phyloP scores from a whole-genome alignment of 768 basidiomycete genomes.

The Kwoniella sp. region DNA sequence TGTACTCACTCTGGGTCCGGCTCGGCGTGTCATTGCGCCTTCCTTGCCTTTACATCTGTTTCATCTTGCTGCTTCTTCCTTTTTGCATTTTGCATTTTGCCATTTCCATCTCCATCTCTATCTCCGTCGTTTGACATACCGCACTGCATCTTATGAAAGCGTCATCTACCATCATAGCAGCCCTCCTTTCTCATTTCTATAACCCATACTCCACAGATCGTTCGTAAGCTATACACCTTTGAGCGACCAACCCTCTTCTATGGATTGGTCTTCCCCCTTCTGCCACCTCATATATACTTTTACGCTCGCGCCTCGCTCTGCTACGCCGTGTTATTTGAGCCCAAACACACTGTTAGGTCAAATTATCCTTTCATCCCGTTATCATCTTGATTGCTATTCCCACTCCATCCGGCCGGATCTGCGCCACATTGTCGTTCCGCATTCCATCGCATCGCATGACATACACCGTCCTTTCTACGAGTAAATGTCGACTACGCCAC shows the following conservation, averaged over 20 bases:
- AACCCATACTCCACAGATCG: no score
- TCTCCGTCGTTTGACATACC: no score
- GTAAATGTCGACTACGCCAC: not conserved
- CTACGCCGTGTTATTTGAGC: not conserved
- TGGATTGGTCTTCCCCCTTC: not conserved
- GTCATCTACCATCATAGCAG: no score
- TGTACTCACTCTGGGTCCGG: not conserved
- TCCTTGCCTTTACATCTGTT: not conserved
- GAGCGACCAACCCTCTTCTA: not conserved
- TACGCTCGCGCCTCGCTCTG: no score
- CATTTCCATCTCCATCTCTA: no score
- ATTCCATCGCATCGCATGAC: not conserved
- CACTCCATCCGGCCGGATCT: conserved; percentile 2
- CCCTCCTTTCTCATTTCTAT: no score
- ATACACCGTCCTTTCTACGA: not conserved
- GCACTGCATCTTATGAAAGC: no score
- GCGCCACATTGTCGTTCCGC: not conserved
- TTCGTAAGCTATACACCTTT: no score
- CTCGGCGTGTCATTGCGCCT: not conserved
- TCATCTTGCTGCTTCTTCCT: not conserved
- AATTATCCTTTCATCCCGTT: not conserved
- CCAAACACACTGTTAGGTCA: not conserved
- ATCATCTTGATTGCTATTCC: no score
- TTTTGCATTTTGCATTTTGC: no score
- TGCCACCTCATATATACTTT: not conserved